Percentiles rank a stretch among this genome's conserved stretches.
Conservation (phyloP, 108 stramenopile species). For the Cyclotella choctawhatcheeana region DNA sequence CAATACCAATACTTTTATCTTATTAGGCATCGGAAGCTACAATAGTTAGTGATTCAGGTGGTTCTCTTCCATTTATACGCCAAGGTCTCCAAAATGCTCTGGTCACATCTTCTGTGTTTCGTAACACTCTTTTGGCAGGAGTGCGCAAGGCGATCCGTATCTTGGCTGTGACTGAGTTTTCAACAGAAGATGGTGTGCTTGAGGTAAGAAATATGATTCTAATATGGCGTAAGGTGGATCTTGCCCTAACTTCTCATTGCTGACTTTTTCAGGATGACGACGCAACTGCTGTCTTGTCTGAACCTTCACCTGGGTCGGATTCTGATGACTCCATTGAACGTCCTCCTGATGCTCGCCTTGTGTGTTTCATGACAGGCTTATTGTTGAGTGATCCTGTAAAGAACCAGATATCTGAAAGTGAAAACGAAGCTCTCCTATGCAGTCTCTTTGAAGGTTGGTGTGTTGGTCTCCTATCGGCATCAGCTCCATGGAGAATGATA, state of each 20-base stretch:
- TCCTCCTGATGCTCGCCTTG: conserved; percentile 77
- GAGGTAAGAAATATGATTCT: too few relatives aligned
- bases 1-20: not conserved
- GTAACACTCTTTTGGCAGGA: conserved; percentile 59
- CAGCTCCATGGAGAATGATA: conserved; percentile 85
- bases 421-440: conserved; percentile 49
- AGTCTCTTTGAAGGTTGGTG: conserved; percentile 83
- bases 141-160: conserved; percentile 68
- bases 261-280: conserved; percentile 19
- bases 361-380: conserved; percentile 74
- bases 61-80: conserved; percentile 62
- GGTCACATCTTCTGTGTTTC: conserved; percentile 57
- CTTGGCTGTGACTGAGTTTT: conserved; percentile 68
- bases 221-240: too few relatives aligned
- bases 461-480: conserved; percentile 79
- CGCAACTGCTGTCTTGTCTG: not conserved
- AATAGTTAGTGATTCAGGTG: conserved; percentile 66
- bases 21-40: conserved; percentile 57
- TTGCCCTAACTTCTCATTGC: not conserved
- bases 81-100: conserved; percentile 67
- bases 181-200: conserved; percentile 51
- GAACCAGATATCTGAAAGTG: conserved; percentile 38
- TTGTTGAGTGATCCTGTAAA: conserved; percentile 58
- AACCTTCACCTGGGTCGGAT: conserved; percentile 8
- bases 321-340: conserved; percentile 13